Evolutionary conservation across 192 early-diverging fungal genomes (phyloP).

Genomic region (Phlyctochytrium arcticum): DNA sequence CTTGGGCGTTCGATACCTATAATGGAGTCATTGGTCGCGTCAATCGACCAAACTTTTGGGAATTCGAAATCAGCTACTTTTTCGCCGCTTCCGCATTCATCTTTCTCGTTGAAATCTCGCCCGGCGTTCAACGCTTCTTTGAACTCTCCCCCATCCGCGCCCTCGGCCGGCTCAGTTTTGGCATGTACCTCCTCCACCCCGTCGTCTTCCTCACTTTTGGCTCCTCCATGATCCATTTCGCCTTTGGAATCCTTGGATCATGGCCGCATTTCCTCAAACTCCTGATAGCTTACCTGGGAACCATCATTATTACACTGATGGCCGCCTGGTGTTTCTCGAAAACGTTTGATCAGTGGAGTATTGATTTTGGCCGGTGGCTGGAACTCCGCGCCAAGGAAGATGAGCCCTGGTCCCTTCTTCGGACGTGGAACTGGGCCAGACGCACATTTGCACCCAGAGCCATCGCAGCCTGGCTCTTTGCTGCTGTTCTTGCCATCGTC

Average conservation of each 20-base stretch:
- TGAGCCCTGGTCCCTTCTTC: background rate
- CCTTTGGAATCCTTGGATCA: background rate
- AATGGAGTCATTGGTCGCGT: background rate
- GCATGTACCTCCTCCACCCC: slow-evolving; percentile 7
- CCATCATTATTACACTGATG: background rate
- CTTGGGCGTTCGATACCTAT: background rate
- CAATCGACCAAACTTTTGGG: background rate
- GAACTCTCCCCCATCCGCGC: background rate
- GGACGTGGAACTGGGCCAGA: no score
- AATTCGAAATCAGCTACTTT: background rate
- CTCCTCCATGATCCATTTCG: background rate
- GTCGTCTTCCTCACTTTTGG: background rate
- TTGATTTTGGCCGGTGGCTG: background rate
- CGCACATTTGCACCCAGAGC: no score
- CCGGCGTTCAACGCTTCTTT: slow-evolving; percentile 4
- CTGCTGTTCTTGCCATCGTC: no score
- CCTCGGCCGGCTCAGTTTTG: slow-evolving; percentile 14
- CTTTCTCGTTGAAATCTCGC: slow-evolving; percentile 10
- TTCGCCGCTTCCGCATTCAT: background rate
- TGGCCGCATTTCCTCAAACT: background rate
- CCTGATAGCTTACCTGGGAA: background rate
- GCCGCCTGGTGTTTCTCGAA: background rate
- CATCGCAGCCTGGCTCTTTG: no score
- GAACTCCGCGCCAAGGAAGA: background rate
- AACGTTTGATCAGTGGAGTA: slow-evolving; percentile 9